phyloP scores from a whole-genome alignment of 768 basidiomycete species.

The Pholiota conissans region DNA sequence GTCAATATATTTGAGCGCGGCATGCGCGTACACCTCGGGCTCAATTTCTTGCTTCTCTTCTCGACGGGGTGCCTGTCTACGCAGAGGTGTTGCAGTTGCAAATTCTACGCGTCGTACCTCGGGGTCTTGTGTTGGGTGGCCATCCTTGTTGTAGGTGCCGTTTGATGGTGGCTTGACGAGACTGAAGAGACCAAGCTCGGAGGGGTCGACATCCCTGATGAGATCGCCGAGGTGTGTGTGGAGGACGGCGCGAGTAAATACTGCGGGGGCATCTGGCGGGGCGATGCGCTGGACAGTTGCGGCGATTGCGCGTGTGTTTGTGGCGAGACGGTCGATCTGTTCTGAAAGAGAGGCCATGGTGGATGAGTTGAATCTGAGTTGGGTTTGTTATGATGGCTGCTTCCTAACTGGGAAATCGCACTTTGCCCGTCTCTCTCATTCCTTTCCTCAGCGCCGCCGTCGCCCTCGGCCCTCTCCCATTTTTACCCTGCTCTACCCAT shows the following conservation, averaged over 20 bases:
- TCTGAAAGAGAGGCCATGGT: slow-evolving; percentile 60
- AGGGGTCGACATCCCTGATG: slow-evolving; percentile 76
- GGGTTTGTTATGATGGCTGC: slow-evolving; percentile 8
- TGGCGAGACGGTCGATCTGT: slow-evolving; percentile 65
- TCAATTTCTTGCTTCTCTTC: slow-evolving; percentile 52
- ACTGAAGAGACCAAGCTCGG: slow-evolving; percentile 78
- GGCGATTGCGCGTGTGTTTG: slow-evolving; percentile 52
- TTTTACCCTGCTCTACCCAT: slow-evolving; percentile 23
- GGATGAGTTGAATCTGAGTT: slow-evolving; percentile 4
- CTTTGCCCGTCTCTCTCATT: slow-evolving; percentile 4
- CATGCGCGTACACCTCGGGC: slow-evolving; percentile 75
- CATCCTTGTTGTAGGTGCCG: slow-evolving; percentile 30
- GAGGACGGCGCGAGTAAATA: slow-evolving; percentile 64
- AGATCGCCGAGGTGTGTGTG: slow-evolving; percentile 65
- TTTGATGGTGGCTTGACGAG: slow-evolving; percentile 37
- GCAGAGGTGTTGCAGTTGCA: slow-evolving; percentile 69
- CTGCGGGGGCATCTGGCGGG: slow-evolving; percentile 22
- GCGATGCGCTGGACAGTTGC: slow-evolving; percentile 37
- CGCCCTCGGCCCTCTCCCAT: slow-evolving; percentile 12
- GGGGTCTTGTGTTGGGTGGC: slow-evolving; percentile 26
- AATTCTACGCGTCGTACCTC: slow-evolving; percentile 67
- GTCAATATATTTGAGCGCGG: slow-evolving; percentile 75
- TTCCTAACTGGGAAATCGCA: slow-evolving; percentile 18
- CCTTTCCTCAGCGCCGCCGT: background rate
- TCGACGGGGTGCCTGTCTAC: slow-evolving; percentile 40